Conservation (phyloP, 495 filamentous ascomycete species). For the Penicillium simplicissimum region DNA sequence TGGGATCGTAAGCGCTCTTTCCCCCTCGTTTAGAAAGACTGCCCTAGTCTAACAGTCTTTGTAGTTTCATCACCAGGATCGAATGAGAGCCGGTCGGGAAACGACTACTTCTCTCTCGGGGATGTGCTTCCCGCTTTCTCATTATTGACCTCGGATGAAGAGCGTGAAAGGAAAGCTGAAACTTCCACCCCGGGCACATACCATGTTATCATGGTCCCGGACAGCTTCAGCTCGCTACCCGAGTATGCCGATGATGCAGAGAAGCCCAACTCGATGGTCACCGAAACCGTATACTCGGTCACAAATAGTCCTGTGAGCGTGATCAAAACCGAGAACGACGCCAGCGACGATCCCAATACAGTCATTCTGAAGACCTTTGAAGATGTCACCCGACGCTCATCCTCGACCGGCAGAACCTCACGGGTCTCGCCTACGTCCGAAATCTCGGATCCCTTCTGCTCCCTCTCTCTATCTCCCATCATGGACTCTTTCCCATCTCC, state of each 20-base stretch:
- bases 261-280: slow-evolving; percentile 14
- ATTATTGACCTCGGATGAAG: slow-evolving; percentile 58
- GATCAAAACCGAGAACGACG: slow-evolving; percentile 16
- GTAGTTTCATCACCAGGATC: slow-evolving; percentile 31
- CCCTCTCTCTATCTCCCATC: slow-evolving; percentile 27
- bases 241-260: slow-evolving; percentile 50
- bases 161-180: slow-evolving; percentile 60
- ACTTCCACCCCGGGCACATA: slow-evolving; percentile 55
- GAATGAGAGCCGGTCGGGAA: slow-evolving; percentile 27
- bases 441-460: slow-evolving; percentile 33
- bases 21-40: neutral
- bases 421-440: slow-evolving; percentile 41
- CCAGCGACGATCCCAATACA: slow-evolving; percentile 41
- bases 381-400: slow-evolving; percentile 41
- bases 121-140: slow-evolving; percentile 55
- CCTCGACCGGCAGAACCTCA: slow-evolving; percentile 29
- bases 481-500: slow-evolving; percentile 24
- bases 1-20: slow-evolving; percentile 52
- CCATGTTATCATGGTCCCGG: slow-evolving; percentile 55
- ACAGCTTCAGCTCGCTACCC: slow-evolving; percentile 54
- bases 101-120: slow-evolving; percentile 30
- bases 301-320: slow-evolving; percentile 23
- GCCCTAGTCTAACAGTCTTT: slow-evolving; percentile 9
- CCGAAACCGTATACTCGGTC: slow-evolving; percentile 24
- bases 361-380: slow-evolving; percentile 53